Evolutionary conservation across 208 protist species (phyloP), one percentile per base, ranked within the genome.

Genomic region (Acanthamoeba lenticulata): DNA sequence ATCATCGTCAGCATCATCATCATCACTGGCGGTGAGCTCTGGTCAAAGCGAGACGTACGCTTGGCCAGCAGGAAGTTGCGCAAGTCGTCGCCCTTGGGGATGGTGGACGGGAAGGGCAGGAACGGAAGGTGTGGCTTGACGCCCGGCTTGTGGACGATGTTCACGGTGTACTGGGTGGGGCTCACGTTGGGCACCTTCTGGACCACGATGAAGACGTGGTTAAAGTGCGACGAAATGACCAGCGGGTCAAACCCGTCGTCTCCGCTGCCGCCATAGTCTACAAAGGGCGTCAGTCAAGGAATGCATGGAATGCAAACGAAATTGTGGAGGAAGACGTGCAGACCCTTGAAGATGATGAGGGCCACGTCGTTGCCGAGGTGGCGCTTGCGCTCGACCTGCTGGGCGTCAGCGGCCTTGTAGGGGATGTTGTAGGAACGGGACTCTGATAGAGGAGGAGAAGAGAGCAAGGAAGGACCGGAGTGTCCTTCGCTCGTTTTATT

Each of bases 41-140:
- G 27, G n/a, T 13, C 11, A 94, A 44, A 40, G 44, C 34, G 34
- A 4, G 3, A 40, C 89, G 42, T 32, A 95, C 94, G 69, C 55
- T 95, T 95, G 27, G 94, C 89, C 15, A 95, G 29, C 1, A 95
- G 94, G 49, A 95, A 95, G 32, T 94, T 29, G 42, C 40, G 69
- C 1, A 95, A 90, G n/a, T 92, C 89, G 3, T 77, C 34, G 32
- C 55, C 74, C 45, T 94, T 94, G 0, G 34, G 4, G 42, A 94
- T 94, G 4, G 44, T 13, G 29, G 94, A 13, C 0, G 94, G 94
- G 49, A 45, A 83, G 24, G 94, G 88, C 24, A 95, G 34, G 29
- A 44, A 74, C 2, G 94, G 94, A 13, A 24, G 2, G 62, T 94
- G 42, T 1, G 94, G 94, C 27, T 49, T 38, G 27, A 94, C 90